Percentiles rank a stretch among this genome's conserved stretches.
Conservation (phyloP, 1,139 yeast species). For the Sugiyamaella xylanicola region DNA sequence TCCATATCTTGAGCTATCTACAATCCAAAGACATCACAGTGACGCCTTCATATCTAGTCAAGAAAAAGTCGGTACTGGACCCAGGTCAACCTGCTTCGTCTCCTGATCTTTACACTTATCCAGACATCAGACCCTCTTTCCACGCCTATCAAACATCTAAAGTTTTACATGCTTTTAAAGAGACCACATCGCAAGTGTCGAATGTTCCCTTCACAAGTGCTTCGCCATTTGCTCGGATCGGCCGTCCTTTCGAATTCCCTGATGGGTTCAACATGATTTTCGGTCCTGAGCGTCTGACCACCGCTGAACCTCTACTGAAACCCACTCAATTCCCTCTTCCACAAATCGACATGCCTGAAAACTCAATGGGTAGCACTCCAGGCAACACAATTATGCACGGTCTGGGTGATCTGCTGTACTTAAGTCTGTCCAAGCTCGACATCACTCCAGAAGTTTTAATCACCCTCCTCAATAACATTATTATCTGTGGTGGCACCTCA, state of each 20-base stretch:
- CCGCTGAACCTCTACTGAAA: constrained; percentile 79
- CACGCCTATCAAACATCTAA: constrained; percentile 43
- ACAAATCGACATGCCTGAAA: constrained; percentile 36
- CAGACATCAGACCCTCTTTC: constrained; percentile 40
- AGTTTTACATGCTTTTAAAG: constrained; percentile 63
- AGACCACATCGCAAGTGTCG: constrained; percentile 55
- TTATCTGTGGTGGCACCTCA: constrained; percentile 86
- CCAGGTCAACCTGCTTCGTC: constrained; percentile 43
- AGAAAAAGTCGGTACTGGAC: constrained; percentile 38
- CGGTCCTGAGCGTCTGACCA: constrained; percentile 65
- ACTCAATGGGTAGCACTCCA: constrained; percentile 17
- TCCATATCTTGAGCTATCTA: constrained; percentile 41
- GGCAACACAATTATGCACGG: constrained; percentile 48
- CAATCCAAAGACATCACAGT: constrained; percentile 36
- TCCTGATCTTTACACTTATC: constrained; percentile 42
- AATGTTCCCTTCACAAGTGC: constrained; percentile 47
- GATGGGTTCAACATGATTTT: constrained; percentile 63
- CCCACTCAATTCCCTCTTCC: constrained; percentile 40
- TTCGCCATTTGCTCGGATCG: constrained; percentile 31
- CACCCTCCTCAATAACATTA: constrained; percentile 78
- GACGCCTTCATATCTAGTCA: constrained; percentile 41
- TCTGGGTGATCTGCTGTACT: constrained; percentile 67
- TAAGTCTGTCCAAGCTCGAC: constrained; percentile 52
- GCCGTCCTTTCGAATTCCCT: constrained; percentile 79
- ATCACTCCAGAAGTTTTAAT: constrained; percentile 68